These are phyloP conservation scores for Chaetomiaceae sp. DNA, from an alignment of 2,329 filamentous ascomycete species.

Conservation along the genomic window DNA sequence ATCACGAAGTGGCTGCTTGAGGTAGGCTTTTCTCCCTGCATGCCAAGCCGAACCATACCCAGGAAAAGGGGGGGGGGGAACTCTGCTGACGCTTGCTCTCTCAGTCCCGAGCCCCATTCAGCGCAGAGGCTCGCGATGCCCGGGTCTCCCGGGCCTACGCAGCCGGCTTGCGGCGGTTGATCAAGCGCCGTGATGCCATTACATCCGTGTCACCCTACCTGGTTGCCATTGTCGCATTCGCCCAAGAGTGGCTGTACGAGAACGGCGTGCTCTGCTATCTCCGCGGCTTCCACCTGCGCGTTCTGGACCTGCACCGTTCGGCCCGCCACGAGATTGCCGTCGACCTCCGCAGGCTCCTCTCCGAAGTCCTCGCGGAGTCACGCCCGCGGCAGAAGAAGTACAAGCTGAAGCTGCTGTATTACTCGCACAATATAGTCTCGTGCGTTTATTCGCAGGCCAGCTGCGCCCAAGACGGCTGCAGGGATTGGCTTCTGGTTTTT, in stretches of 20 bases:
- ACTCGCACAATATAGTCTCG: conserved; percentile 52
- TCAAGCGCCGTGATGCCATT: conserved; percentile 58
- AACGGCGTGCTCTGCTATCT: conserved; percentile 64
- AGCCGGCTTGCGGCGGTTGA: conserved; percentile 53
- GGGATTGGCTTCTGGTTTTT: conserved; percentile 52
- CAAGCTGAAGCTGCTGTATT: conserved; percentile 53
- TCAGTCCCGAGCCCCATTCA: conserved; percentile 33
- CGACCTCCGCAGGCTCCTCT: conserved; percentile 44
- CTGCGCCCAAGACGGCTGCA: conserved; percentile 22
- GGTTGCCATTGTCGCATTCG: conserved; percentile 55
- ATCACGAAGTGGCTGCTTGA: conserved; percentile 56
- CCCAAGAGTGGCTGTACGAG: conserved; percentile 57
- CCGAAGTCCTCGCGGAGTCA: conserved; percentile 35
- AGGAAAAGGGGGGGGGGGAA: too few species aligned
- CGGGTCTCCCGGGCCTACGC: conserved; percentile 38
- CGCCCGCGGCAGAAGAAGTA: conserved; percentile 36
- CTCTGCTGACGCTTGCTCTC: conserved; percentile 12
- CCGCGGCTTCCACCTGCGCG: conserved; percentile 44
- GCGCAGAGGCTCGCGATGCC: conserved; percentile 34
- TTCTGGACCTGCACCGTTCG: conserved; percentile 54
- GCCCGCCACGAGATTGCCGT: conserved; percentile 51
- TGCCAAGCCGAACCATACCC: too few species aligned
- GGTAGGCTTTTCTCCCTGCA: conserved; percentile 44
- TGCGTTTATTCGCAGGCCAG: conserved; percentile 49
- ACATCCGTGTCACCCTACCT: conserved; percentile 59